A percentile compares a stretch with the other conserved stretches of the same genome.
These are phyloP conservation scores for Gaultheria prostrata DNA, from an alignment of 148 eudicot species.

Conservation along the genomic window DNA sequence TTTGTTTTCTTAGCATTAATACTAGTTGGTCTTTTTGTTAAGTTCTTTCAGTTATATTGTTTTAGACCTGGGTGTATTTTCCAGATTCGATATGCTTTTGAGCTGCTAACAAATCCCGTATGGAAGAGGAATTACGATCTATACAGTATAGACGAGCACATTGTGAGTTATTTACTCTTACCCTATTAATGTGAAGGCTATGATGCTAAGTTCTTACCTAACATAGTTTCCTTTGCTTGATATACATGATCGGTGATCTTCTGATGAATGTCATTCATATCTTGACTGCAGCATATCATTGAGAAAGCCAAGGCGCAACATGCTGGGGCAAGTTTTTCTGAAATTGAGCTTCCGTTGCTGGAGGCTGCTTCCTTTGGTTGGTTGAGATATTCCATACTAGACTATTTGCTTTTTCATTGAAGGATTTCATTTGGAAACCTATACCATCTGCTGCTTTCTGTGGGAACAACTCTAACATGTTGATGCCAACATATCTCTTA, in stretches of 20 bases:
- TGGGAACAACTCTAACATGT: no score
- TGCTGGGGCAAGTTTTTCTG: conserved; percentile 42
- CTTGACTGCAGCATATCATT: conserved; percentile 55
- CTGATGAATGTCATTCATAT: background rate
- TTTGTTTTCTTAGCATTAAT: conserved; percentile 6
- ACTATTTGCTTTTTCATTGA: background rate
- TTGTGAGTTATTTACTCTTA: conserved; percentile 41
- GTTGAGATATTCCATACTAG: conserved; percentile 24
- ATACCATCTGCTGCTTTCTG: background rate
- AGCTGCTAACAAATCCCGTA: conserved; percentile 66
- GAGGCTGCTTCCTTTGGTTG: conserved; percentile 49
- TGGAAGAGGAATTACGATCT: conserved; percentile 89
- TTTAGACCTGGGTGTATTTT: conserved; percentile 17
- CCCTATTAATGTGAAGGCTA: conserved; percentile 5
- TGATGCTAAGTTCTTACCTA: background rate
- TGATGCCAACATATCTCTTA: background rate
- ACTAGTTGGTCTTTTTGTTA: background rate
- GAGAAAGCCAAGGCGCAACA: conserved; percentile 44
- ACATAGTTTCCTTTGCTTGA: background rate
- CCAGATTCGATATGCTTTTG: conserved; percentile 87
- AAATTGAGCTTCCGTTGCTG: conserved; percentile 56
- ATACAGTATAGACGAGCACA: conserved; percentile 68
- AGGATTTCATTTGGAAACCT: background rate
- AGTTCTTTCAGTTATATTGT: background rate
- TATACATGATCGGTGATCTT: background rate